Evolutionary conservation across 805 yeast genomes (phyloP), one percentile per base, ranked within the genome.

Genomic region (Starmerella tilneyi): DNA sequence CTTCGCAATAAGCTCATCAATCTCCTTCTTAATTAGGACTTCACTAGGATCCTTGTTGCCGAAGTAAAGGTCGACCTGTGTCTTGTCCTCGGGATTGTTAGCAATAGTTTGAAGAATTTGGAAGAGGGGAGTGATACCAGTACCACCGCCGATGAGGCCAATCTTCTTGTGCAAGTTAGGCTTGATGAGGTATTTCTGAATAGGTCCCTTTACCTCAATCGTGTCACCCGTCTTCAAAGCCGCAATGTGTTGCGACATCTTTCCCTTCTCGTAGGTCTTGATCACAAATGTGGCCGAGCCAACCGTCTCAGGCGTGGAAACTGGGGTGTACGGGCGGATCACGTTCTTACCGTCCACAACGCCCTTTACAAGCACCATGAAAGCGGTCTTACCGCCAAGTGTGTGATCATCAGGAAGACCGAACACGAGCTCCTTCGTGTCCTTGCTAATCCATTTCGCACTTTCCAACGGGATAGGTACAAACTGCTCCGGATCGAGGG

Each of bases 81-180:
- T 92, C 65, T 84, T 81, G 69, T 92, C 97, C 37, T 67, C 69
- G 46, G 94, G 88, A 72, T 88, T 77, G 62, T 73, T 71, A 59
- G 83, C 72, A 62, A 89, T 75, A 63, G 76, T 79, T 59, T 77
- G 81, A 51, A 84, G 64, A 63, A 92, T 68, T 72, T 92, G 98
- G 73, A 74, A 88, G 66, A 92, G 73, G 49, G 98, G 98, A 39
- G 96, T 84, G 64, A 92, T 88, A 67, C 97, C 97, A 42, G 94
- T 74, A 62, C 98, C 98, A 60, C 94, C 98, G 58, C 96, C 97
- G 56, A 92, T 71, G 62, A 92, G 74, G 47, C 81, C 76, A 62
- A 92, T 77, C 54, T 77, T 70, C 59, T 82, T 76, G 71, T 75
- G 89, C 62, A 79, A 76, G 73, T 92, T 89, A 56, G 89, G 81